Evolutionary conservation across 2,329 filamentous ascomycete genomes (phyloP), one percentile per base, ranked within the genome.

Genomic region (Bipolaris sorokiniana): DNA sequence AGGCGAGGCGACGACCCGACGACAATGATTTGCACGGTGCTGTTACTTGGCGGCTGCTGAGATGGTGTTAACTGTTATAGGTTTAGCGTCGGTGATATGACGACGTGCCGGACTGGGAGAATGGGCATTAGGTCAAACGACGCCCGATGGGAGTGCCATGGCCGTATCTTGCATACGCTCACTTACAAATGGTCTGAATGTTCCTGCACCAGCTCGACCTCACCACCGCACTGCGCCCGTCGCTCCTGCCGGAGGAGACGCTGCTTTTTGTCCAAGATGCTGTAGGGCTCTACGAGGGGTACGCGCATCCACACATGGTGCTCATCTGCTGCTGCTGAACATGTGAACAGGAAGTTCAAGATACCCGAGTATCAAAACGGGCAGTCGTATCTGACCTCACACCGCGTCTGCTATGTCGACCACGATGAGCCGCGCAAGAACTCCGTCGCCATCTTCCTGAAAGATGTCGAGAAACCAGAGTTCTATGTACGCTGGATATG

Each of bases 271-370:
- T 99, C 56, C 94, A 98, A 81, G 93, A 98, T 83, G 93, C 92
- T 77, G 93, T 99, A 70, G 95, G 95, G 67, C 83, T 99, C 61
- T 99, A 99, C 81, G 92, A 98, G 84, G 95, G 95, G 92, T 96
- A 84, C 80, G 88, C 81, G 26, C 36, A 42, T 60, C 15, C 55
- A 46, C 46, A 48, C 49, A 44, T 44, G 36, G 48, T 48, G 40
- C 50, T 38, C 33, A 22, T 23, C 40, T 26, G 23, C 42, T 61
- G 36, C 48, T 59, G 53, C 56, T 69, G 44, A 68, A 47, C 52
- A 33, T 50, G 26, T 34, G 22, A 57, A 36, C 68, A 97, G 92
- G 67, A 98, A 97, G 81, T 95, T 89, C 81, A 99, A 99, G 81
- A 89, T 99, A 52, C 90, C 91, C 34, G 88, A 93, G 72, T 92